Base-by-base conservation (phyloP, 306 rosid species). In the Malus fusca region DNA sequence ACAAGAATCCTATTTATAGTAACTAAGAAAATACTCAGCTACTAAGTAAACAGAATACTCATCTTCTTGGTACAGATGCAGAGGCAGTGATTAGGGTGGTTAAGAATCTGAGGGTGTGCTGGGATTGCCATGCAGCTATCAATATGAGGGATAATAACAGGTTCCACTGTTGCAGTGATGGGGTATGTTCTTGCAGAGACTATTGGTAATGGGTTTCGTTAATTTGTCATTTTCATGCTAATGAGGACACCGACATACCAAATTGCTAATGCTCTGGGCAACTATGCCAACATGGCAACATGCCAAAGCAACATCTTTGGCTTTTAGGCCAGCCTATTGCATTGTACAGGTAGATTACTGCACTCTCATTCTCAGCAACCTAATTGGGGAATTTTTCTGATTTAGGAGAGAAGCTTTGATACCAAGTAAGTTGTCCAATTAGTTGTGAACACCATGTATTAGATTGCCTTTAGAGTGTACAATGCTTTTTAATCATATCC, bases 331-430 rank as follows among this genome's bases (percentile, higher is more conserved):
- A 14, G 53, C 53, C 53, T 46, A 17, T 46, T 14, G 52, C 52
- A 46, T 46, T 46, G 19, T 89, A 86, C 67, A 95, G 99, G 97
- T 89, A 86, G 71, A 73, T 63, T 56, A 55, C 68, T 71, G 30
- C n/a, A 53, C 17, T 46, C 53, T 52, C 61, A 14, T 17, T 46
- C 53, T 72, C 55, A 61, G 13, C 69, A 58, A 46, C 28, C 68
- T 26, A 52, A 40, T 22, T 66, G 28, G 66, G 6, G 19, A 8
- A 65, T 17, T 33, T 26, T 75, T 81, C 28, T 22, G 9, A 66
- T 71, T 68, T 13, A 48, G 26, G 55, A 14, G 60, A 35, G 31
- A 60, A 63, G 67, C 26, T 18, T 3, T 37, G 28, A 14, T 60
- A 25, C 3, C 31, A 35, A 51, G 14, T 40, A 60, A 18, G 67